Evolutionary conservation across 2,329 filamentous ascomycete species (phyloP), one percentile per base, ranked within the genome.

Genomic region (Chaetomium sp.): DNA sequence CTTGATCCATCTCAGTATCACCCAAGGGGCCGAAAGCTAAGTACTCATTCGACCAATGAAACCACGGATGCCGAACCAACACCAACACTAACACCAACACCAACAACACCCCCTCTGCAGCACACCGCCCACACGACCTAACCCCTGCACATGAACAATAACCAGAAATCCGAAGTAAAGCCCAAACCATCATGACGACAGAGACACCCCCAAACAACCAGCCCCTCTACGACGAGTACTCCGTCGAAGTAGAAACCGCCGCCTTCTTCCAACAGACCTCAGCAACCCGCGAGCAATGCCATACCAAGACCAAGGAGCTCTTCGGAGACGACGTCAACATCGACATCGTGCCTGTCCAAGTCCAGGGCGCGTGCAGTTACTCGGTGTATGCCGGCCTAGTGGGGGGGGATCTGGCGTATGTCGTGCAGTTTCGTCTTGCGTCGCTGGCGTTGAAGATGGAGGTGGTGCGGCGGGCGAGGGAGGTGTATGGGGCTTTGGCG

Each of bases 391-490:
- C 46, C n/a, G 49, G 49, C 11, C 49, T 32, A 3, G 19, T 3
- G 19, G 19, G 19, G 19, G 19, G 19, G 37, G 41, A 44, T 7
- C 34, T 38, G 41, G 41, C 37, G 38, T 52, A 52, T 8, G 41
- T 52, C 7, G 41, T 52, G n/a, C 49, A 52, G 14, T 52, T 52
- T 14, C 49, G 41, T 19, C 49, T 45, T 35, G 9, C 37, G 14
- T 52, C 49, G 6, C 49, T 52, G 4, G 41, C 41, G 2, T 35
- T 45, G 41, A 38, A 44, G 14, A 3, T 3, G 6, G 41, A 32
- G 7, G 12, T 42, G 4, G 7, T 14, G 9, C 12, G 9, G 6
- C 49, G 3, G 10, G 49, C 12, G 32, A 14, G 12, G 5, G 11
- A 44, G 14, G 14, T 52, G 10, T 52, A 45, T 11, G 49, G 49